Conservation (phyloP, 1,139 yeast genomes). For the Kurtzmaniella quercitrusa region DNA sequence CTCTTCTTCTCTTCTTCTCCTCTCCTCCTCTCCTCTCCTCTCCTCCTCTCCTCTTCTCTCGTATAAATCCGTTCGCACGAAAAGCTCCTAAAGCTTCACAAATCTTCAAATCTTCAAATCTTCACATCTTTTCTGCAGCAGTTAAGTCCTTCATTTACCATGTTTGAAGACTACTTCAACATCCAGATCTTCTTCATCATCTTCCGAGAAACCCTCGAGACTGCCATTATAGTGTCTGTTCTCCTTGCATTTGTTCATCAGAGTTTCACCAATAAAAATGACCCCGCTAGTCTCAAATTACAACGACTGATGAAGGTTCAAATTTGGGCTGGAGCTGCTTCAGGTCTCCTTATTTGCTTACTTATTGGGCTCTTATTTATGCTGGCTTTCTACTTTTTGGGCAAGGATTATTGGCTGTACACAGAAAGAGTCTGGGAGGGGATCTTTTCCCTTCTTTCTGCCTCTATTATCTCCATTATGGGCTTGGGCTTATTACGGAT, state of each 20-base stretch:
- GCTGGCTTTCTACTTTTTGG: slow-evolving; percentile 68
- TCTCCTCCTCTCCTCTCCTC: no score
- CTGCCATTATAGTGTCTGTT: slow-evolving; percentile 84
- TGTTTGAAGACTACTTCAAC: slow-evolving; percentile 53
- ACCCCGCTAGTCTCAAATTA: not conserved
- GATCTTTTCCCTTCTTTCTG: slow-evolving; percentile 72
- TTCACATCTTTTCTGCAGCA: no score
- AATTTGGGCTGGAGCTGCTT: slow-evolving; percentile 79
- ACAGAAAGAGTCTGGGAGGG: slow-evolving; percentile 95
- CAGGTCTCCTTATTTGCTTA: slow-evolving; percentile 72
- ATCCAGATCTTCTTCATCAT: slow-evolving; percentile 84
- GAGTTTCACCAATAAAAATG: slow-evolving; percentile 19
- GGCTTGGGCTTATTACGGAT: slow-evolving; percentile 82
- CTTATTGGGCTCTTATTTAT: slow-evolving; percentile 74
- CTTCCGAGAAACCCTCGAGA: slow-evolving; percentile 80
- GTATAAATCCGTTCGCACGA: no score
- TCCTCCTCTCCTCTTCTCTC: no score
- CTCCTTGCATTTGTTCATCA: slow-evolving; percentile 76
- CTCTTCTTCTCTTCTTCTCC: no score
- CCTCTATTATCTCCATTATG: slow-evolving; percentile 81
- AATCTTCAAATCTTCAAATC: no score
- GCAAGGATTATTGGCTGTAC: slow-evolving; percentile 75
- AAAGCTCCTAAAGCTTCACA: no score
- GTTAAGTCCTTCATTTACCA: not conserved
- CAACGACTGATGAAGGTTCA: slow-evolving; percentile 28